A percentile compares a stretch with the other conserved stretches of the same genome.
phyloP scores from a whole-genome alignment of 2,329 filamentous ascomycete species.

The Talaromyces sp. region DNA sequence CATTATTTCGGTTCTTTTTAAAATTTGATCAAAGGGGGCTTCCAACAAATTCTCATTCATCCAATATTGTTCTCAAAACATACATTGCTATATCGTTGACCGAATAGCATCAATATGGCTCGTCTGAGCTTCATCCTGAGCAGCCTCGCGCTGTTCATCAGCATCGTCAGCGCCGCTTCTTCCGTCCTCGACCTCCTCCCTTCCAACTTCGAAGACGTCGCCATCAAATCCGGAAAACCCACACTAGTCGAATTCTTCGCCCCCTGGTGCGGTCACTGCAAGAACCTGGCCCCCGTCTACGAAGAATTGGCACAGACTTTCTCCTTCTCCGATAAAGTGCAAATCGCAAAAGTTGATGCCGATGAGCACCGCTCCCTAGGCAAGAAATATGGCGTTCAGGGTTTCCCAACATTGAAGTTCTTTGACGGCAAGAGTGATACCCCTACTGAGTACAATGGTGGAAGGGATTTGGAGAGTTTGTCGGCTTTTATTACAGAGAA shows the following conservation, averaged over 20 bases:
- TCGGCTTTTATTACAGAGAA: conserved; percentile 78
- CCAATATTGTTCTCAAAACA: not conserved
- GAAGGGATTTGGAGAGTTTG: conserved; percentile 83
- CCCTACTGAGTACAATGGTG: conserved; percentile 80
- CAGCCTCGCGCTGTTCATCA: conserved; percentile 46
- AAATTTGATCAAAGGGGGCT: not conserved
- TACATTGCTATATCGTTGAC: not conserved
- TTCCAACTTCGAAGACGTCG: conserved; percentile 84
- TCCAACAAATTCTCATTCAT: not conserved
- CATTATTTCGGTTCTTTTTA: not conserved
- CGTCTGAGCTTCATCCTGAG: conserved; percentile 46
- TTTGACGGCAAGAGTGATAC: conserved; percentile 92
- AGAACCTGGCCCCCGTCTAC: conserved; percentile 89
- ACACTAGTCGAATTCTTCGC: conserved; percentile 98
- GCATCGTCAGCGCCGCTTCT: conserved; percentile 57
- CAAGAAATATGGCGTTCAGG: conserved; percentile 81
- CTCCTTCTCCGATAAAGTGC: conserved; percentile 70
- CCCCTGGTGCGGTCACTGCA: conserved; percentile 99
- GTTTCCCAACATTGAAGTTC: conserved; percentile 96
- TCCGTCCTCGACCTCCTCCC: conserved; percentile 87
- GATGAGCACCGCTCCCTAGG: conserved; percentile 82
- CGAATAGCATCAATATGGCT: conserved; percentile 31
- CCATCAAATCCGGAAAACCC: conserved; percentile 88
- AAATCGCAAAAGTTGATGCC: conserved; percentile 93
- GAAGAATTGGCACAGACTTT: conserved; percentile 80